A percentile compares a stretch with the other conserved stretches of the same genome.
phyloP scores from a whole-genome alignment of 352 stramenopile species.

The Thraustochytrium striatum region DNA sequence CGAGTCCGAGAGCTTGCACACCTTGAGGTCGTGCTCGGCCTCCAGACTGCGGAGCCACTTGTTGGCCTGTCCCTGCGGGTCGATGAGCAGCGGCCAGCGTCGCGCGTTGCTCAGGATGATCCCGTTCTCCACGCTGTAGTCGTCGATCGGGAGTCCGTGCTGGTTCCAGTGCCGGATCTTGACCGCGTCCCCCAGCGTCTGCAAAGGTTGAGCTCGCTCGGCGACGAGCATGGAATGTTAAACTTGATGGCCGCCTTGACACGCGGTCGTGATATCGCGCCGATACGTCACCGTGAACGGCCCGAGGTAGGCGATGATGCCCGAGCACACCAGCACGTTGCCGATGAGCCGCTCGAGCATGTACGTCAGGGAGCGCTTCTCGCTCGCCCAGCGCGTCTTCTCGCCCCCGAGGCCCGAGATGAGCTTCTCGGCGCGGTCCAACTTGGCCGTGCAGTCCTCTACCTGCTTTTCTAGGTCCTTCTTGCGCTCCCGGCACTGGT shows the following conservation, averaged over 20 bases:
- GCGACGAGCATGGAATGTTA: conserved; percentile 38
- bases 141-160: conserved; percentile 86
- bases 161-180: conserved; percentile 89
- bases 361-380: conserved; percentile 74
- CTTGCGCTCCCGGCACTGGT: conserved; percentile 86
- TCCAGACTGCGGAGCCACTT: conserved; percentile 93
- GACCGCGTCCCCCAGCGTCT: conserved; percentile 80
- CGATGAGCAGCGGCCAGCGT: conserved; percentile 92
- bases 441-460: conserved; percentile 83
- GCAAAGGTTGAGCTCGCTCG: conserved; percentile 58
- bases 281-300: conserved; percentile 81
- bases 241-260: conserved; percentile 69
- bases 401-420: conserved; percentile 83
- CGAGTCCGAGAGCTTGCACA: conserved; percentile 82
- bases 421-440: conserved; percentile 82
- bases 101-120: conserved; percentile 85
- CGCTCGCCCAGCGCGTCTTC: conserved; percentile 80
- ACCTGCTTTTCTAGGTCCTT: conserved; percentile 68
- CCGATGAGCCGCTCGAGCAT: conserved; percentile 78
- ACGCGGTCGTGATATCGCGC: conserved; percentile 69
- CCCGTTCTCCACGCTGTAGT: conserved; percentile 90
- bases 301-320: conserved; percentile 79
- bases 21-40: conserved; percentile 67
- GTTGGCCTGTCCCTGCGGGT: conserved; percentile 89
- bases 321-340: conserved; percentile 79